Evolutionary conservation across 1,139 yeast species (phyloP).

Genomic region (Candida sp.): DNA sequence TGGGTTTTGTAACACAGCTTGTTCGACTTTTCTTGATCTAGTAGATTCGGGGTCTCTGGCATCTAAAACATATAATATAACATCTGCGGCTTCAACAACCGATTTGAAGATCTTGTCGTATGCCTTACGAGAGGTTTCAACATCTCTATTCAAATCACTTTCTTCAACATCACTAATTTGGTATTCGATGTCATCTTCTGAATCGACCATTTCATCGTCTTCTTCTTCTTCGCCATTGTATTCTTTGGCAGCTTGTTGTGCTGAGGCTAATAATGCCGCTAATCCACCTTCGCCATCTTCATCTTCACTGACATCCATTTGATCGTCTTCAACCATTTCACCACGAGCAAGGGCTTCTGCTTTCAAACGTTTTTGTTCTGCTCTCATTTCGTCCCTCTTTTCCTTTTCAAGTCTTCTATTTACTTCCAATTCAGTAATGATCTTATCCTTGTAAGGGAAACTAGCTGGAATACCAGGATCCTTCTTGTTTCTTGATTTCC

Average conservation of each 20-base stretch:
- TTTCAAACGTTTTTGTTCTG: conserved; percentile 44
- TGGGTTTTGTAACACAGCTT: conserved; percentile 72
- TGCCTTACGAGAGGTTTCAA: conserved; percentile 86
- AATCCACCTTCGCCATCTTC: conserved; percentile 57
- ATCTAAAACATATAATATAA: conserved; percentile 86
- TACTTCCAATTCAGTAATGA: conserved; percentile 78
- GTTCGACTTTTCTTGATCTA: conserved; percentile 87
- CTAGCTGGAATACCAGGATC: conserved; percentile 95
- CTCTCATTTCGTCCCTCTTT: conserved; percentile 49
- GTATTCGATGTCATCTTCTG: conserved; percentile 47
- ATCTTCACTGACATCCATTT: conserved; percentile 35
- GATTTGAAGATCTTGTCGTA: conserved; percentile 84
- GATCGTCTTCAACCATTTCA: conserved; percentile 33
- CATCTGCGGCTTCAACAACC: conserved; percentile 87
- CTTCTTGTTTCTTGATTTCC: conserved; percentile 82
- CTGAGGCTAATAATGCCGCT: conserved; percentile 85
- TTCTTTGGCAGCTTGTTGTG: conserved; percentile 78
- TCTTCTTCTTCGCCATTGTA: conserved; percentile 55
- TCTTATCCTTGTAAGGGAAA: conserved; percentile 89
- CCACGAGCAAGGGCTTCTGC: conserved; percentile 46
- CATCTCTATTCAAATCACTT: conserved; percentile 34
- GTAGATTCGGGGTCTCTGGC: conserved; percentile 98
- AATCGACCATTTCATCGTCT: conserved; percentile 38
- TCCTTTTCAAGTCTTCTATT: conserved; percentile 61
- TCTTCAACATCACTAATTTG: conserved; percentile 42